A percentile compares a stretch with the other conserved stretches of the same genome.
These are phyloP conservation scores for Galerina sulciceps DNA, from an alignment of 768 basidiomycete genomes.

Conservation along the genomic window DNA sequence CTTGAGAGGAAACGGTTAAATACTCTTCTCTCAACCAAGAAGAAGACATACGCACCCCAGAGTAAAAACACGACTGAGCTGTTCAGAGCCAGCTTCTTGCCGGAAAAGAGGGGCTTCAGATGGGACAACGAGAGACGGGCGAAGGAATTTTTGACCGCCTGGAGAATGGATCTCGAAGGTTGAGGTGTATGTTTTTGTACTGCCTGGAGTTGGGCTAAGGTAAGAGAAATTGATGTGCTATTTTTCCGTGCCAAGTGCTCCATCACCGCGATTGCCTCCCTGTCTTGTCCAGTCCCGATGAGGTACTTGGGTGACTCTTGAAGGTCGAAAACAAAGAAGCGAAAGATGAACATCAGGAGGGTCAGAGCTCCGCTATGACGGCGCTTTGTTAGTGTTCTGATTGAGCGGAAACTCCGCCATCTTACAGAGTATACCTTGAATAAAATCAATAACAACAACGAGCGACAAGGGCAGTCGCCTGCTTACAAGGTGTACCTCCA, in stretches of 20 bases:
- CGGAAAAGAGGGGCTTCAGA: not conserved
- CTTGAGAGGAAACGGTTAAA: not conserved
- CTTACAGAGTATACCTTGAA: not conserved
- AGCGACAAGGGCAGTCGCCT: no score
- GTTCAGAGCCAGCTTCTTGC: not conserved
- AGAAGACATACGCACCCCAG: not conserved
- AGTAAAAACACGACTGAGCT: not conserved
- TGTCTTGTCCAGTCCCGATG: not conserved
- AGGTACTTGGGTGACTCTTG: constrained; percentile 2
- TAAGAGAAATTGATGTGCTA: not conserved
- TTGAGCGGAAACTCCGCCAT: not conserved
- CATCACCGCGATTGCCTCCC: not conserved
- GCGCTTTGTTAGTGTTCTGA: not conserved
- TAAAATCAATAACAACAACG: no score
- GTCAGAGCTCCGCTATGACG: not conserved
- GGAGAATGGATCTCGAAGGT: not conserved
- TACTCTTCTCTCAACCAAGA: no score
- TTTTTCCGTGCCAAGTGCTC: constrained; percentile 1
- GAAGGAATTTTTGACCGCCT: not conserved
- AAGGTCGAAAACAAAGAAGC: not conserved
- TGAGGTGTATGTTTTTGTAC: not conserved
- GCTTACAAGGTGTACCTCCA: constrained; percentile 1
- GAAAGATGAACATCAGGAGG: not conserved
- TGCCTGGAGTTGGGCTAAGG: not conserved
- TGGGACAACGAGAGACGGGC: not conserved